Percentiles rank a stretch among this genome's conserved stretches.
Evolutionary conservation across 2,329 filamentous ascomycete species (phyloP).

Genomic region (Aspergillus novoparasiticus): DNA sequence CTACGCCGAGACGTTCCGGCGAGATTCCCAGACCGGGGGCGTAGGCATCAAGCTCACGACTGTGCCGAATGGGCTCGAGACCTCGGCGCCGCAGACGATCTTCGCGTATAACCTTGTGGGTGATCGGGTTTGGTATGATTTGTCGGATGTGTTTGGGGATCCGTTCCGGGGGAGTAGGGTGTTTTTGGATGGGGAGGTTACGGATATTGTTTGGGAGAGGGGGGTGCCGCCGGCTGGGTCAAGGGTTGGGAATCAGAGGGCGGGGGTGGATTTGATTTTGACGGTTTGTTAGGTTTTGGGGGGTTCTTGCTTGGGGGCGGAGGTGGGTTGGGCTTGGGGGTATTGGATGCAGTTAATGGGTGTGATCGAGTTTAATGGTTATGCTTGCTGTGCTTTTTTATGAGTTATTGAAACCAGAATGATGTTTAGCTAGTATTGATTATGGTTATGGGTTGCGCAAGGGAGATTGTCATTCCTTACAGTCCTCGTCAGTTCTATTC

Average conservation of each 20-base stretch:
- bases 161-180: constrained; percentile 34
- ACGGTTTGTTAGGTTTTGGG: constrained; percentile 24
- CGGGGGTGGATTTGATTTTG: constrained; percentile 29
- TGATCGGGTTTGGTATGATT: constrained; percentile 43
- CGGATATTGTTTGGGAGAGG: constrained; percentile 32
- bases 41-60: constrained; percentile 48
- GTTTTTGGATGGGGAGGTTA: constrained; percentile 9
- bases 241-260: constrained; percentile 27
- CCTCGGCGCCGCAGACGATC: constrained; percentile 39
- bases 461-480: not conserved
- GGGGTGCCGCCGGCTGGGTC: constrained; percentile 36
- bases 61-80: constrained; percentile 34
- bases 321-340: not conserved
- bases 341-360: not conserved
- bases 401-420: not conserved
- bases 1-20: constrained; percentile 41
- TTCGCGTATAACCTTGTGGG: constrained; percentile 45
- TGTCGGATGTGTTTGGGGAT: constrained; percentile 49
- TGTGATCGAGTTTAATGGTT: not conserved
- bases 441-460: not conserved
- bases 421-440: not conserved
- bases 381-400: too few species aligned
- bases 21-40: constrained; percentile 39
- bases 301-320: not conserved
- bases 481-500: not conserved